Base-by-base conservation (phyloP, 345 rosid species). In the Bruguiera parviflora region DNA sequence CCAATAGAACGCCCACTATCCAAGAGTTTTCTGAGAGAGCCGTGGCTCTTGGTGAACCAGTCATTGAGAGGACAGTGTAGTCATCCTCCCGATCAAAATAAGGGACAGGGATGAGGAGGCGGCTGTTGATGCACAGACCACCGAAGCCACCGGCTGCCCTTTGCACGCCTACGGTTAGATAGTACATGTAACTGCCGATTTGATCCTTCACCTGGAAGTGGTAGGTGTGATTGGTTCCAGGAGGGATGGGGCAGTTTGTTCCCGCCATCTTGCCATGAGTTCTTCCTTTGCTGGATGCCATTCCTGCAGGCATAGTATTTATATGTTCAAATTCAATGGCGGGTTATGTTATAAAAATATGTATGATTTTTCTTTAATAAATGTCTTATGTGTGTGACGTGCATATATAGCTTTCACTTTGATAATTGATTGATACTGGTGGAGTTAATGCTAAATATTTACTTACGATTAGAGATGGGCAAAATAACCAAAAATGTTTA, bases 221-320 rank as follows among this genome's bases (percentile, higher is more conserved):
- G 77, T 88, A 92, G 20, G 98, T 92, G 81, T 19, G 84, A 83
- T 92, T 92, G 43, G 79, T 76, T 5, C 98, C 90, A 0, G 96
- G 83, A 0, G 58, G 77, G 64, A 90, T 88, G 0, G 98, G 96
- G 78, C 96, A 92, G 47, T 83, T 84, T 22, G 96, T 90, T 25
- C 96, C 98, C 35, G 8, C 98, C 98, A 35, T 92, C 98, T 63
- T 83, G 88, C 96, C 95, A 92, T 0, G 88, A 84, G 75, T 92
- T 92, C 77, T 90, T 92, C 77, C 96, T 87, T 52, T 90, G 96
- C 63, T 92, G 98, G 55, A 92, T 55, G 1, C 98, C 98, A 47
- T 43, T 82, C 98, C 96, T 85, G 74, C 47, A 52, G 25, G 27
- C 35, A 69, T 4, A 20, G 20, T 27, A 27, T 27, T 27, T 27